phyloP scores from a whole-genome alignment of 2,329 filamentous ascomycete genomes.

The Podosphaera xanthii region DNA sequence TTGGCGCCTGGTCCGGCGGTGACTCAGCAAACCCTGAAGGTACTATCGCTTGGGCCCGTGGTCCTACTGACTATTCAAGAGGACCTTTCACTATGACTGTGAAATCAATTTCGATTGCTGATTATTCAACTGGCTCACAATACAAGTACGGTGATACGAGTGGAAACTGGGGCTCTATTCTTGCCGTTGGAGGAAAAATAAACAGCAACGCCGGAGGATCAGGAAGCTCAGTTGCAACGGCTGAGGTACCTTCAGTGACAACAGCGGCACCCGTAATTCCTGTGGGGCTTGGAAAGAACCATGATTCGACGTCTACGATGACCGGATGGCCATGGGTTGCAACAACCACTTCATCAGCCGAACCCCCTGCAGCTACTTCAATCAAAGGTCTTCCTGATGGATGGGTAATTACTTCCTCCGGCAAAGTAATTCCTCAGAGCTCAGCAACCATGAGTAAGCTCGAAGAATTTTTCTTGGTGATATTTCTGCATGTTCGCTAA shows the following conservation, averaged over 20 bases:
- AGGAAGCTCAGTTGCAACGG: constrained; percentile 22
- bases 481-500: background rate
- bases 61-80: constrained; percentile 58
- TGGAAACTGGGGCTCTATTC: constrained; percentile 64
- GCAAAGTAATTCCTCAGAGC: constrained; percentile 55
- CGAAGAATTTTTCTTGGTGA: background rate
- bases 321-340: constrained; percentile 49
- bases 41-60: constrained; percentile 76
- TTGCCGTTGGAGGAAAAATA: constrained; percentile 54
- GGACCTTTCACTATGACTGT: constrained; percentile 79
- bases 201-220: constrained; percentile 33
- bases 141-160: constrained; percentile 64
- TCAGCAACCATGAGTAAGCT: constrained; percentile 42
- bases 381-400: constrained; percentile 43
- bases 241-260: constrained; percentile 39
- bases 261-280: constrained; percentile 42
- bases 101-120: constrained; percentile 50
- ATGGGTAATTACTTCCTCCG: constrained; percentile 57
- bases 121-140: constrained; percentile 77
- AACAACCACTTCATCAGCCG: constrained; percentile 25
- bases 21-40: constrained; percentile 53
- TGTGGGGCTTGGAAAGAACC: constrained; percentile 38
- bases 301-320: constrained; percentile 29
- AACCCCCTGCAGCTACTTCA: constrained; percentile 20
- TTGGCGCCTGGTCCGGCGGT: constrained; percentile 81